Percentiles rank a stretch among this genome's conserved stretches.
phyloP scores from a whole-genome alignment of 768 basidiomycete species.

The Termitomyces sp. region DNA sequence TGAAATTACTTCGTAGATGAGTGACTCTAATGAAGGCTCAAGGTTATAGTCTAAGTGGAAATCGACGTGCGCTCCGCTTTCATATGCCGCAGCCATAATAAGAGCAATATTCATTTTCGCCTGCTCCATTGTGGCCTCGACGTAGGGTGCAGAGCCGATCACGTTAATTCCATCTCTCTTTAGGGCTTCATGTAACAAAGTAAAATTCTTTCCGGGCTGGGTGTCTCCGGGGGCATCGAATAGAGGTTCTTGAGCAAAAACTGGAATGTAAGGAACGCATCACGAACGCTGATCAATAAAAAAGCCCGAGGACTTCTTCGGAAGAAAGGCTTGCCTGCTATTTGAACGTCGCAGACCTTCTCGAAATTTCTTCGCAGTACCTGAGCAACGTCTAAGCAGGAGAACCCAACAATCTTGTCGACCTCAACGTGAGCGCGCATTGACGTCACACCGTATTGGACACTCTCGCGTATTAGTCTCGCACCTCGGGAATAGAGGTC shows the following conservation, averaged over 20 bases:
- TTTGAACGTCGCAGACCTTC: slow-evolving; percentile 50
- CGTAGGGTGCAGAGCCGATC: slow-evolving; percentile 64
- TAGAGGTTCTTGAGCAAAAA: slow-evolving; percentile 60
- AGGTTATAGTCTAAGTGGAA: slow-evolving; percentile 72
- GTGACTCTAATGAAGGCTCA: slow-evolving; percentile 43
- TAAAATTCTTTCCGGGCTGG: slow-evolving; percentile 40
- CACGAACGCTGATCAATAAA: slow-evolving; percentile 9
- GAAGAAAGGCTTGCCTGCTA: slow-evolving; percentile 39
- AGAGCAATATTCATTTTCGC: slow-evolving; percentile 51
- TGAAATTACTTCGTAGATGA: slow-evolving; percentile 52
- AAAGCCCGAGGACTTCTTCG: slow-evolving; percentile 6
- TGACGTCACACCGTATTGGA: slow-evolving; percentile 57
- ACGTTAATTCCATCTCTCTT: slow-evolving; percentile 38
- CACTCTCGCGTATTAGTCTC: slow-evolving; percentile 51
- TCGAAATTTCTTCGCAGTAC: slow-evolving; percentile 41
- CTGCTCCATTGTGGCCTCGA: slow-evolving; percentile 45
- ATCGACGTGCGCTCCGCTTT: slow-evolving; percentile 42
- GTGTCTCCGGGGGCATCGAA: slow-evolving; percentile 32
- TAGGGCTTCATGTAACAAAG: slow-evolving; percentile 41
- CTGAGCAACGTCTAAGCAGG: slow-evolving; percentile 52
- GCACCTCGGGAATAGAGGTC: slow-evolving; percentile 52
- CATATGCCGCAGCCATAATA: slow-evolving; percentile 44
- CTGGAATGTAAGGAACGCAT: slow-evolving; percentile 24
- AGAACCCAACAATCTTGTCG: slow-evolving; percentile 47
- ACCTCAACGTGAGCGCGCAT: slow-evolving; percentile 72